Conservation (phyloP, 140 eudicot species). For the Oenanthe javanica region DNA sequence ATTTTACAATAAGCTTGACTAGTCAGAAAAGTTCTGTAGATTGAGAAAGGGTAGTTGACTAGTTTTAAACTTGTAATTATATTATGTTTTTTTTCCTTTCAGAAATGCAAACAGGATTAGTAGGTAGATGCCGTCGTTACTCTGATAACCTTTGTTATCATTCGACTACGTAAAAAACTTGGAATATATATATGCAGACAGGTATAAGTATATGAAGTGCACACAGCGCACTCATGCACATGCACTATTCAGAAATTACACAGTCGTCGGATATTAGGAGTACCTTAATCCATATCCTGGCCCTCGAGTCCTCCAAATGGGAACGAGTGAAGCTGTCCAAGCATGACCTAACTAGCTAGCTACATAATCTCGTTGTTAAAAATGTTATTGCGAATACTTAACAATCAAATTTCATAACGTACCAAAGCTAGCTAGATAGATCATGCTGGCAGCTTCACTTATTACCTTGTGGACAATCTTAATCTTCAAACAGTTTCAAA, state of each 20-base stretch:
- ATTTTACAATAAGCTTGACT: too few species aligned
- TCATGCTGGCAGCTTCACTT: slow-evolving; percentile 69
- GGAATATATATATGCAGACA: too few species aligned
- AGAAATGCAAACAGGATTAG: too few species aligned
- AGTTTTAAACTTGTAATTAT: too few species aligned
- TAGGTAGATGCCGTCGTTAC: too few species aligned
- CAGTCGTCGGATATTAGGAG: background rate
- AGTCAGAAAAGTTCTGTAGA: too few species aligned
- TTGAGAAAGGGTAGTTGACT: too few species aligned
- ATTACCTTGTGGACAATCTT: slow-evolving; percentile 18
- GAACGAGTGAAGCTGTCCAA: slow-evolving; percentile 45
- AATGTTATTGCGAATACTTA: background rate
- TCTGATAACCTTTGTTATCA: background rate
- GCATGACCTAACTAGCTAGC: slow-evolving; percentile 37
- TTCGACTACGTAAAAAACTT: background rate
- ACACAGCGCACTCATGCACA: too few species aligned
- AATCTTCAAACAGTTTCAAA: background rate
- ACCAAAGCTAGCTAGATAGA: slow-evolving; percentile 23
- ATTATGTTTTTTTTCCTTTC: too few species aligned
- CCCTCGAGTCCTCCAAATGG: slow-evolving; percentile 22
- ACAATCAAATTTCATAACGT: background rate
- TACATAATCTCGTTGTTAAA: background rate
- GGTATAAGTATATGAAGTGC: too few species aligned
- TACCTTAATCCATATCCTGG: background rate
- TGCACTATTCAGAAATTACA: background rate